Evolutionary conservation across 2,329 filamentous ascomycete genomes (phyloP).

Genomic region (Madurella fahalii): DNA sequence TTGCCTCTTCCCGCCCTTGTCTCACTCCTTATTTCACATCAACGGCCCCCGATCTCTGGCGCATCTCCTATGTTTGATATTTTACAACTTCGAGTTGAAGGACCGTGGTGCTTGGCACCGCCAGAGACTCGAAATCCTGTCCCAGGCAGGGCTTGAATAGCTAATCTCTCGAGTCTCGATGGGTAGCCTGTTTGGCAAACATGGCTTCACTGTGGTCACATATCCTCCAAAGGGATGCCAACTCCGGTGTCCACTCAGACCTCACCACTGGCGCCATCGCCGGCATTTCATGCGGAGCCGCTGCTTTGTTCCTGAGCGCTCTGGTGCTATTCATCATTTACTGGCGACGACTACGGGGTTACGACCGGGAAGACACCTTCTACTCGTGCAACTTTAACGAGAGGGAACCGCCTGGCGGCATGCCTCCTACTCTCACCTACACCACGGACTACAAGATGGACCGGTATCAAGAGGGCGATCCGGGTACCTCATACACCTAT

Average conservation of each 20-base stretch:
- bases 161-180: neutral
- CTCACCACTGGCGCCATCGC: slow-evolving; percentile 49
- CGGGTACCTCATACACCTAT: slow-evolving; percentile 14
- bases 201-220: slow-evolving; percentile 32
- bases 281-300: slow-evolving; percentile 48
- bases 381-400: slow-evolving; percentile 18
- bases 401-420: slow-evolving; percentile 4
- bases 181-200: slow-evolving; percentile 24
- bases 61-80: slow-evolving; percentile 10
- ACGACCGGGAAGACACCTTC: slow-evolving; percentile 29
- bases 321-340: slow-evolving; percentile 45
- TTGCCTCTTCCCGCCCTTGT: slow-evolving; percentile 38
- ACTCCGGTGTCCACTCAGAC: slow-evolving; percentile 17
- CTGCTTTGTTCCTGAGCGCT: slow-evolving; percentile 40
- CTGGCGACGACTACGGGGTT: slow-evolving; percentile 41
- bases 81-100: slow-evolving; percentile 9
- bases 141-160: slow-evolving; percentile 10
- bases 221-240: slow-evolving; percentile 16
- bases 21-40: slow-evolving; percentile 25
- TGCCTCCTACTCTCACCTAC: slow-evolving; percentile 23
- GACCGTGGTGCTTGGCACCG: slow-evolving; percentile 13
- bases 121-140: slow-evolving; percentile 1
- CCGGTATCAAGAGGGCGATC: slow-evolving; percentile 13
- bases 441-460: slow-evolving; percentile 33
- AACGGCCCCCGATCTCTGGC: slow-evolving; percentile 2